A percentile compares a stretch with the other conserved stretches of the same genome.
Evolutionary conservation across 192 early-diverging fungal genomes (phyloP).

Genomic region (Mortierella hygrophila): DNA sequence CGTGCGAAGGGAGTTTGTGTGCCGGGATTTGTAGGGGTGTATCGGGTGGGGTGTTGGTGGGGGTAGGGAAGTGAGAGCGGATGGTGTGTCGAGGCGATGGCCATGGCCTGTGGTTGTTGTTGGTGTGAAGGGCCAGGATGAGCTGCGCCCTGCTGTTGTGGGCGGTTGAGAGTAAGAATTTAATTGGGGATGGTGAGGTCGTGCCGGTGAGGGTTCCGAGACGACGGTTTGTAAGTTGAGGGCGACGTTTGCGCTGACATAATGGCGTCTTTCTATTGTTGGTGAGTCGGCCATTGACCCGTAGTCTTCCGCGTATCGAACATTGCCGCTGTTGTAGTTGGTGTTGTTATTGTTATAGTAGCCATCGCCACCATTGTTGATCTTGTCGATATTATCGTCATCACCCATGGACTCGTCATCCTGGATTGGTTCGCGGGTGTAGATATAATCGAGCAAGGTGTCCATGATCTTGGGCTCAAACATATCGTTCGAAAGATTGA

Average conservation of each 20-base stretch:
- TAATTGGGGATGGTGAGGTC: not conserved
- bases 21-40: not conserved
- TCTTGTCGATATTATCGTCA: not conserved
- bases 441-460: constrained; percentile 38
- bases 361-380: not conserved
- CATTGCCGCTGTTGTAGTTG: not conserved
- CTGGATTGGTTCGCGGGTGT: constrained; percentile 14
- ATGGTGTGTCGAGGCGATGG: not conserved
- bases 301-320: not conserved
- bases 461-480: constrained; percentile 40
- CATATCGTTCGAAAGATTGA: constrained; percentile 32
- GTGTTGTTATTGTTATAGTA: not conserved
- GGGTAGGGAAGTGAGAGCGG: too few relatives aligned
- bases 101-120: not conserved
- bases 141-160: not conserved
- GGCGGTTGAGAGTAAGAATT: not conserved
- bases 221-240: constrained; percentile 23
- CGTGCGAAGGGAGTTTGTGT: not conserved
- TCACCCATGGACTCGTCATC: not conserved
- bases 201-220: not conserved
- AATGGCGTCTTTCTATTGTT: not conserved
- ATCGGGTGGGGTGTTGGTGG: not conserved
- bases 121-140: not conserved
- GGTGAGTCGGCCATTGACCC: not conserved
- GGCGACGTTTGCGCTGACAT: constrained; percentile 29